These are phyloP conservation scores for Myxozyma kluyveri DNA, from an alignment of 805 yeast species.

Conservation along the genomic window DNA sequence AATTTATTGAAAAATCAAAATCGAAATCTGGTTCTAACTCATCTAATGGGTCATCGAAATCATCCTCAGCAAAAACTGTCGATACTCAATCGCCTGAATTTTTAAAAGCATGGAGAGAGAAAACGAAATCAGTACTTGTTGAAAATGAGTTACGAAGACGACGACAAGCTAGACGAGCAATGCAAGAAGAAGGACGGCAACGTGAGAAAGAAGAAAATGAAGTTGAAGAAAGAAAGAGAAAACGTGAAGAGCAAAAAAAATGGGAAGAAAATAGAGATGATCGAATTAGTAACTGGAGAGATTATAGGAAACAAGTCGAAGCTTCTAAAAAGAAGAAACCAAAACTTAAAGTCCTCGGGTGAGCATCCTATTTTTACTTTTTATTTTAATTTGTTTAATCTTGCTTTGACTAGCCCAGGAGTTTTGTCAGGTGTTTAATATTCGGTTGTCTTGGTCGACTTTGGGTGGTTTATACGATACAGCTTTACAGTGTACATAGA, in stretches of 20 bases:
- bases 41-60: constrained; percentile 39
- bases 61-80: constrained; percentile 43
- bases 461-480: too few species aligned
- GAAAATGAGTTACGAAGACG: constrained; percentile 49
- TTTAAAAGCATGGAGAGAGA: constrained; percentile 43
- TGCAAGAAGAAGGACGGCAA: constrained; percentile 44
- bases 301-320: constrained; percentile 45
- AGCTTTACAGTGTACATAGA: too few species aligned
- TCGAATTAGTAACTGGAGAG: constrained; percentile 61
- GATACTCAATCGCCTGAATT: constrained; percentile 42
- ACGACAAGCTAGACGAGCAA: constrained; percentile 43
- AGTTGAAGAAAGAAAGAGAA: constrained; percentile 38
- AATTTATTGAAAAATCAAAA: constrained; percentile 28
- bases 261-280: constrained; percentile 64
- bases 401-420: too few species aligned
- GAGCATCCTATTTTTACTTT: constrained; percentile 4
- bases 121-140: constrained; percentile 45
- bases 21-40: constrained; percentile 42
- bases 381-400: too few species aligned
- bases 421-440: too few species aligned
- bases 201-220: constrained; percentile 40
- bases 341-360: constrained; percentile 45
- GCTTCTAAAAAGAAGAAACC: constrained; percentile 48
- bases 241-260: constrained; percentile 43
- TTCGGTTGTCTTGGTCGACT: too few species aligned